These are phyloP conservation scores for Carallia pectinifolia DNA, from an alignment of 345 rosid species.

Conservation along the genomic window DNA sequence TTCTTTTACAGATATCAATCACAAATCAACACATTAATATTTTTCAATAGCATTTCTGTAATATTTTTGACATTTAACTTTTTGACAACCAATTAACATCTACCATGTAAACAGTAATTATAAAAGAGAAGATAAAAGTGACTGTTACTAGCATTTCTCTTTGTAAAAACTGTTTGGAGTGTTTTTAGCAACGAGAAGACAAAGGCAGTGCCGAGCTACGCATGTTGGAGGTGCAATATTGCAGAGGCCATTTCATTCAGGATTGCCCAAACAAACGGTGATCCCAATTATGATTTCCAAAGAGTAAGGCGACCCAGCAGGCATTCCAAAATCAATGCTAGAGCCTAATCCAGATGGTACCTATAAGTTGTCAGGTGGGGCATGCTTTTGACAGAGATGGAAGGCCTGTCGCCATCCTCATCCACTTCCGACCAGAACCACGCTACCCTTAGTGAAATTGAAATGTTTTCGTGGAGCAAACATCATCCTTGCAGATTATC, in stretches of 20 bases:
- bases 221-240: slow-evolving; percentile 88
- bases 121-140: no score
- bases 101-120: no score
- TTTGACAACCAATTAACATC: no score
- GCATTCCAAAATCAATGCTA: slow-evolving; percentile 97
- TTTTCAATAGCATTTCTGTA: no score
- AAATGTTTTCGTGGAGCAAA: slow-evolving; percentile 86
- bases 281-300: slow-evolving; percentile 82
- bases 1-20: no score
- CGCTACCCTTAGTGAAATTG: slow-evolving; percentile 56
- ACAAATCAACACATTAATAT: no score
- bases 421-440: slow-evolving; percentile 70
- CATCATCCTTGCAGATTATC: slow-evolving; percentile 86
- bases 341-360: slow-evolving; percentile 95
- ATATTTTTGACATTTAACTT: no score
- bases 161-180: slow-evolving; percentile 63
- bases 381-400: slow-evolving; percentile 96
- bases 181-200: no score
- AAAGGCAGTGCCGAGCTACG: slow-evolving; percentile 56
- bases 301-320: slow-evolving; percentile 94
- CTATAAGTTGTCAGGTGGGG: slow-evolving; percentile 93
- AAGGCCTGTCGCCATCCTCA: slow-evolving; percentile 76
- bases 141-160: background rate
- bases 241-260: slow-evolving; percentile 98
- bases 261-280: slow-evolving; percentile 97